Evolutionary conservation across 2,329 filamentous ascomycete genomes (phyloP), one percentile per base, ranked within the genome.

Genomic region (Corniculantispora saksenae): DNA sequence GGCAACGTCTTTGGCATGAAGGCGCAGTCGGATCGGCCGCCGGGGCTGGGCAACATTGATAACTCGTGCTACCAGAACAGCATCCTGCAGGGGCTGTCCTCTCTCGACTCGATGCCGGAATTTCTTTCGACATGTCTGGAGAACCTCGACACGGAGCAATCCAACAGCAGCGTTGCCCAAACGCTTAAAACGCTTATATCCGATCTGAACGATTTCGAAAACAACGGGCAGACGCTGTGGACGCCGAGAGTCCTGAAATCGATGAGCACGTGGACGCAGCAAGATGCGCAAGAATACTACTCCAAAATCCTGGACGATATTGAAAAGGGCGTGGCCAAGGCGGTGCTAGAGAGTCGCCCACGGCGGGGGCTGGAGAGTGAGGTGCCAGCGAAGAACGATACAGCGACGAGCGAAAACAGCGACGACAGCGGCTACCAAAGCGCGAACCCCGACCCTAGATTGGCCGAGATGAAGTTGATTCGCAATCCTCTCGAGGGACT

Each of bases 1-100:
- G 81, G 78, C 48, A 78, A 73, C 62, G 74, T 79, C 43, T 70
- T 80, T 61, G 73, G 76, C 29, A 68, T 78, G 27, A 83, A 80
- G 68, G 69, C 71, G 27, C 76, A 75, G 27, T 72, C 77, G 27
- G 79, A 83, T 53, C 77, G 78, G 38, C 91, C 82, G 58, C 84
- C 81, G 1, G 95, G 95, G 0, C 80, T 98, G 61, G 93, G 92
- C 12, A 99, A 99, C 75, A 90, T 89, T 80, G 92, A 97, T 80
- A 97, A 97, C 75, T 97, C 93, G 1, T 98, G 95, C 81, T 99
- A 97, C 76, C 95, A 98, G 77, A 99, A 99, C 77, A 97, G 94
- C 74, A 90, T 97, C 23, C 87, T 99, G 13, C 93, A 97, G 76
- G 89, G 90, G 8, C 81, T 98, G 50, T 89, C 94, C 1, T 90